Evolutionary conservation across 1,284 basidiomycete species (phyloP), one percentile per base, ranked within the genome.

Genomic region (Gastroboletus turbinatus): DNA sequence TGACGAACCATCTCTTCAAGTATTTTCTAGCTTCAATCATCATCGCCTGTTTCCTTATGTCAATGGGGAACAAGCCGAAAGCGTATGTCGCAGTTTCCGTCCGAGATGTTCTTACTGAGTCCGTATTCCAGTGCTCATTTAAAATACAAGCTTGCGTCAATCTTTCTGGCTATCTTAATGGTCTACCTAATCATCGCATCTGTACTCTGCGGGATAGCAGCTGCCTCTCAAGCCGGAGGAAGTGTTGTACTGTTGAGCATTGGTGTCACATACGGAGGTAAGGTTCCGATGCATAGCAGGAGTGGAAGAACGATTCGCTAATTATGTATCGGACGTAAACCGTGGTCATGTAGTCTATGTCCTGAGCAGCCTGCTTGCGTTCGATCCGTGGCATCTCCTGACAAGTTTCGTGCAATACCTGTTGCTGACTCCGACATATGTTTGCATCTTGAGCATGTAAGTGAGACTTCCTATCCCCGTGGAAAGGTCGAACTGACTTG

Each of bases 31-130:
- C 88, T 4, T 92, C 90, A 3, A 83, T 94, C 36, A 82, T 98
- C 17, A 82, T 96, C 17, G 88, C 91, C 0, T 92, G 88, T 64
- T 98, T 99, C 79, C 80, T 98, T 19, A 92, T 99, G 71, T 92
- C 94, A 0, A 96, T 99, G 91, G 96, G 97, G 5, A 99, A 98
- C 72, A 88, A 94, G 60, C 96, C 96, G 1, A 85, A 88, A 73
- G 89, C 92, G 83, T 92, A 68, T 62, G 85, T 71, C 27, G 39
- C 5, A 19, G 2, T 44, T 50, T 49, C 25, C 19, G 29, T 23
- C 10, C 38, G 6, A 30, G n/a, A 40, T n/a, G 5, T 39, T 30
- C 5, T 14, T 16, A 14, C 52, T 56, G 42, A 51, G 10, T 42
- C 19, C 29, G 19, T 17, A 38, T 30, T 32, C 4, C 64, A 94